Conservation (phyloP, 2,329 filamentous ascomycete genomes). For the Ophiostoma australiae region DNA sequence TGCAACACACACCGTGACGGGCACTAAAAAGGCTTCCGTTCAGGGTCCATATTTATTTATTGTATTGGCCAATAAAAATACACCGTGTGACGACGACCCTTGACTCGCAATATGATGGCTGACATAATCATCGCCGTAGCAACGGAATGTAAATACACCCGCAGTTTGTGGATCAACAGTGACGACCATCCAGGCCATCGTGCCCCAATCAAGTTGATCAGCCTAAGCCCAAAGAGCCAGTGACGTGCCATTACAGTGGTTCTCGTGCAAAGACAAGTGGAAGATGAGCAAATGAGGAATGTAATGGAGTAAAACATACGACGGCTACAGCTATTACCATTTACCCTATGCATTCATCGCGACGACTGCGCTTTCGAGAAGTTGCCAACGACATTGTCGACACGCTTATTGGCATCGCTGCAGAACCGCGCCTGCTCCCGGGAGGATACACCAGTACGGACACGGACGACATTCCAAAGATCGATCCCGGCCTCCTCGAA, state of each 20-base stretch:
- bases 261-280: neutral
- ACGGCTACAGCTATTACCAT: neutral
- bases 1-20: neutral
- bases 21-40: neutral
- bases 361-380: slow-evolving; percentile 30
- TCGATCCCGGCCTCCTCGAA: neutral
- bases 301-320: neutral
- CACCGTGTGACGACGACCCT: neutral
- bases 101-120: neutral
- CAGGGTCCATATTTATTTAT: neutral
- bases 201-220: slow-evolving; percentile 12
- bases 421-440: slow-evolving; percentile 44
- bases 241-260: neutral
- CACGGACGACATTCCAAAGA: neutral
- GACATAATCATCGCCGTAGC: slow-evolving; percentile 8
- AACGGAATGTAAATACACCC: neutral
- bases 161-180: neutral
- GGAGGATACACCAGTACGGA: slow-evolving; percentile 27
- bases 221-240: slow-evolving; percentile 7
- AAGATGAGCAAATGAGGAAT: slow-evolving; percentile 1
- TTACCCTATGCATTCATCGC: slow-evolving; percentile 31
- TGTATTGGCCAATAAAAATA: neutral
- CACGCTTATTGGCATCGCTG: slow-evolving; percentile 38
- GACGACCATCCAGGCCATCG: neutral
- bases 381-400: slow-evolving; percentile 32